Percentiles rank a stretch among this genome's conserved stretches.
Evolutionary conservation across 495 filamentous ascomycete species (phyloP).

Genomic region (Penicillium coprophilum): DNA sequence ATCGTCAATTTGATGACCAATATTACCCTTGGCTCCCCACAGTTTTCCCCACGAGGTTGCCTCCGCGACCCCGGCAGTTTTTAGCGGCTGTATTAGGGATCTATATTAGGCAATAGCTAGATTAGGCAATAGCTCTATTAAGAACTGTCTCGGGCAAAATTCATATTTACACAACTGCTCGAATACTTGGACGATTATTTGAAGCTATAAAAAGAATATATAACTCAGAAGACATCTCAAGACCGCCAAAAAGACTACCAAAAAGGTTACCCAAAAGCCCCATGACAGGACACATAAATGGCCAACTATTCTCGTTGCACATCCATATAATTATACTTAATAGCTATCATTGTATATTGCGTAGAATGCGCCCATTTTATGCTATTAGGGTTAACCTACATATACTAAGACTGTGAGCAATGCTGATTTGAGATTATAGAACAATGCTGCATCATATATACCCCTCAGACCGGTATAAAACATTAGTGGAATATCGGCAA

Average conservation of each 20-base stretch:
- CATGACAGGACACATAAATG: too few species aligned
- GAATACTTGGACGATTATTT: background rate
- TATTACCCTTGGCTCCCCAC: background rate
- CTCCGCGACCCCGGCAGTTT: background rate
- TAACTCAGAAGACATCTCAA: too few species aligned
- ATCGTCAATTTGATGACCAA: slow-evolving; percentile 1
- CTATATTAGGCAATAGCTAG: background rate
- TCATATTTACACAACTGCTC: background rate
- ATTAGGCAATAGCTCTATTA: too few species aligned
- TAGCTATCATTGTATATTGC: background rate
- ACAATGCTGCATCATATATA: background rate
- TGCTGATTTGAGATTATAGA: too few species aligned
- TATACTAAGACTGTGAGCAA: too few species aligned
- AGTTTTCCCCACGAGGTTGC: background rate
- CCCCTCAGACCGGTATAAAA: background rate
- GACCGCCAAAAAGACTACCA: too few species aligned
- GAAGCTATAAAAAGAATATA: background rate
- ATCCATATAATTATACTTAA: background rate
- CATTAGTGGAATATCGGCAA: background rate
- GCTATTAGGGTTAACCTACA: background rate
- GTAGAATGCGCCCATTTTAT: background rate
- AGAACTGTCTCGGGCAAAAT: background rate
- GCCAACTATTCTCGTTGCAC: background rate
- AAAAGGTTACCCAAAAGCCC: too few species aligned
- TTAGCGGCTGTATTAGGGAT: background rate